A percentile compares a stretch with the other conserved stretches of the same genome.
phyloP scores from a whole-genome alignment of 2,329 filamentous ascomycete species.

The Claviceps capensis region DNA sequence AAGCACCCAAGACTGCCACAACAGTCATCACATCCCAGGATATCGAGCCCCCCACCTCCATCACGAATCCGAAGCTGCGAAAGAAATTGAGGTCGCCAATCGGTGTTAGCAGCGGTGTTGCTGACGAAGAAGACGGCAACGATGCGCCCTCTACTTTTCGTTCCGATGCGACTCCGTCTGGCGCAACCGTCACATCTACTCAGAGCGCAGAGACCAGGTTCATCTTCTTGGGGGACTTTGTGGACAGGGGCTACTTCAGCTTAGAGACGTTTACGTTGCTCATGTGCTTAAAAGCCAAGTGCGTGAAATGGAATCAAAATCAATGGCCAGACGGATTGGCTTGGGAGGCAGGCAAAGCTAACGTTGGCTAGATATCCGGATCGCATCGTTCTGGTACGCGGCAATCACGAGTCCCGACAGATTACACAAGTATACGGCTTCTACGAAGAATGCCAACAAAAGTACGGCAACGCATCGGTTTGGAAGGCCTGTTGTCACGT shows the following conservation, averaged over 20 bases:
- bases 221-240: conserved; percentile 71
- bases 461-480: conserved; percentile 98
- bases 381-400: conserved; percentile 87
- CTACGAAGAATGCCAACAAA: conserved; percentile 95
- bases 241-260: conserved; percentile 94
- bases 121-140: conserved; percentile 34
- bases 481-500: conserved; percentile 99
- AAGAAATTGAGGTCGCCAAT: conserved; percentile 56
- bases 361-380: conserved; percentile 61
- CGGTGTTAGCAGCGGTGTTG: conserved; percentile 31
- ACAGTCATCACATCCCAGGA: conserved; percentile 79
- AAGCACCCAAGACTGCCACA: conserved; percentile 54
- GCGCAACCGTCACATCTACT: conserved; percentile 20
- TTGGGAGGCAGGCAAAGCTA: background rate
- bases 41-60: conserved; percentile 79
- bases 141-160: conserved; percentile 14
- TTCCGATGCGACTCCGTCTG: conserved; percentile 20
- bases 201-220: conserved; percentile 43
- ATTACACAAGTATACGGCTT: conserved; percentile 99
- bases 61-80: conserved; percentile 74
- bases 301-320: conserved; percentile 10
- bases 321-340: background rate
- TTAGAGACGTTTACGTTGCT: conserved; percentile 95
- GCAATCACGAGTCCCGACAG: conserved; percentile 94
- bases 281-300: conserved; percentile 79